These are phyloP conservation scores for Ensete glaucum DNA, from an alignment of 176 grass and related monocot species.

Conservation along the genomic window DNA sequence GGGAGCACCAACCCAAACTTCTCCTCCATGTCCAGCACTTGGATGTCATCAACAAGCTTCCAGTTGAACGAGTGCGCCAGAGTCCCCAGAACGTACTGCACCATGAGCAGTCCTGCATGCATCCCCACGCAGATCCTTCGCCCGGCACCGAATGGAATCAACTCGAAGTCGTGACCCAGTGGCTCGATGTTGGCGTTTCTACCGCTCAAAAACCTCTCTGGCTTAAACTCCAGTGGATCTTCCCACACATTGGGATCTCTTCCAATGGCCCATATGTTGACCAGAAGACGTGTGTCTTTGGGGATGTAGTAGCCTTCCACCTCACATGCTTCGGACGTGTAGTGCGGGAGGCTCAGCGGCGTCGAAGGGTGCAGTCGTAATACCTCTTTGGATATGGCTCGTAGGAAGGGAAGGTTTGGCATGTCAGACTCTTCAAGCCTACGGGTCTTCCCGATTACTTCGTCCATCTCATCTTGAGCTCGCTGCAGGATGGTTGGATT, in stretches of 20 bases:
- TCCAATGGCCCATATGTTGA: slow-evolving; percentile 31
- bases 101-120: not conserved
- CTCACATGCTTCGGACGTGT: slow-evolving; percentile 5
- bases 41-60: not conserved
- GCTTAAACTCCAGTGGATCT: slow-evolving; percentile 23
- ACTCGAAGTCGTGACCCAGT: slow-evolving; percentile 6
- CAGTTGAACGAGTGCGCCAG: not conserved
- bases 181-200: not conserved
- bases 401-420: slow-evolving; percentile 16
- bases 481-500: slow-evolving; percentile 15
- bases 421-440: slow-evolving; percentile 27
- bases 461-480: slow-evolving; percentile 21
- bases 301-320: slow-evolving; percentile 20
- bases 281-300: slow-evolving; percentile 4
- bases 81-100: slow-evolving; percentile 10
- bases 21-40: slow-evolving; percentile 4
- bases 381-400: slow-evolving; percentile 26
- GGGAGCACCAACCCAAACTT: not conserved
- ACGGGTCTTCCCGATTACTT: slow-evolving; percentile 10
- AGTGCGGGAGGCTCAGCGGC: slow-evolving; percentile 19
- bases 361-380: slow-evolving; percentile 28
- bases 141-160: slow-evolving; percentile 11
- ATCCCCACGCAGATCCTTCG: slow-evolving; percentile 6
- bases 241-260: slow-evolving; percentile 25
- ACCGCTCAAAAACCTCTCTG: slow-evolving; percentile 1